Percentiles rank a stretch among this genome's conserved stretches.
Evolutionary conservation across 257 asterid species (phyloP).

Genomic region (Fraxinus americana): DNA sequence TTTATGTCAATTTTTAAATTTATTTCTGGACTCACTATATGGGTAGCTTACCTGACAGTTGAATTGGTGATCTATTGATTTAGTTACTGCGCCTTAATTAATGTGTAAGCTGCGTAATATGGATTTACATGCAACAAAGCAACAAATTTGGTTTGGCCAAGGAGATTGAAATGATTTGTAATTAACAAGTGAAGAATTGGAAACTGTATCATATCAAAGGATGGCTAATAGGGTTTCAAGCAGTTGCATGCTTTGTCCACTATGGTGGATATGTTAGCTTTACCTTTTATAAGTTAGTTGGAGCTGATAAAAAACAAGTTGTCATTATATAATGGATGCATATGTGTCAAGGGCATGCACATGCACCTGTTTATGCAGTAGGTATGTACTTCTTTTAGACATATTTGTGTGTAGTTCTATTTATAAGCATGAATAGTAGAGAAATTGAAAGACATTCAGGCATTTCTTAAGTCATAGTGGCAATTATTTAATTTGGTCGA

Average conservation of each 20-base stretch:
- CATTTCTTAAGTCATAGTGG: too few relatives aligned
- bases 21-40: background rate
- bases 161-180: too few relatives aligned
- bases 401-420: background rate
- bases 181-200: too few relatives aligned
- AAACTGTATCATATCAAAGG: too few relatives aligned
- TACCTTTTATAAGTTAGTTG: background rate
- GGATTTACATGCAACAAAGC: too few relatives aligned
- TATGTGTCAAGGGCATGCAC: background rate
- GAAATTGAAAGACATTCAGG: too few relatives aligned
- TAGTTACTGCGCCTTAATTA: too few relatives aligned
- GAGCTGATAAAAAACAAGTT: conserved; percentile 5
- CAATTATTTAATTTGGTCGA: background rate
- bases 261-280: background rate
- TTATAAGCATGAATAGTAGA: background rate
- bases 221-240: too few relatives aligned
- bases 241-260: too few relatives aligned
- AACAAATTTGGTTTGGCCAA: too few relatives aligned
- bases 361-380: background rate
- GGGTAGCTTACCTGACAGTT: background rate
- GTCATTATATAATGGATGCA: background rate
- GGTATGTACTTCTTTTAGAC: background rate
- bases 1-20: background rate
- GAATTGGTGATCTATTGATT: too few relatives aligned
- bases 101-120: too few relatives aligned